Evolutionary conservation across 1,284 basidiomycete genomes (phyloP), one percentile per base, ranked within the genome.

Genomic region (Sanghuangporus baumii): DNA sequence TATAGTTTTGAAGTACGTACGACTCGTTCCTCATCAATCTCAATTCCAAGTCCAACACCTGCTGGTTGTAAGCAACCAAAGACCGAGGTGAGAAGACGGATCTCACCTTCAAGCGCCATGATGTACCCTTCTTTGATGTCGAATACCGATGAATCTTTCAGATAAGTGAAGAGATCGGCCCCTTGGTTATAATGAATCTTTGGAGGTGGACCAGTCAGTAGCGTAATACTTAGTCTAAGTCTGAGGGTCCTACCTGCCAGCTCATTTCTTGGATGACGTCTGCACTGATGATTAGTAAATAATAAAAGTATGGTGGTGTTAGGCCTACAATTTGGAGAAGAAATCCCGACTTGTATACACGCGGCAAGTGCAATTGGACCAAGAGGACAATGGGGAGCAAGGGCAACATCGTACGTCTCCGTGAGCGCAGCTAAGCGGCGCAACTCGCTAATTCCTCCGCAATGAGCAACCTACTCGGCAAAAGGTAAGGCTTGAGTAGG

Each of bases 351-450:
- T 63, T 85, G 84, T 63, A 86, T 79, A 67, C 82, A 86, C 6
- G 89, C 89, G 4, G 88, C 89, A 48, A 91, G 80, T 0, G 89
- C 88, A 37, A 92, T 83, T 0, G 89, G 89, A 0, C 88, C 86
- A 1, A 87, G 68, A 0, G 85, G 84, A 69, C 83, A 86, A 68
- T 87, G 84, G 2, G 85, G 84, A 0, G 85, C 85, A 46, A 87
- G 71, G 7, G 80, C 83, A 67, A 87, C 81, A 66, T 87, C 86
- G 67, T 87, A 87, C 7, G 78, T 83, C 74, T 91, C 88, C 1
- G 86, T 84, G 73, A 91, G 78, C 38, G 79, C 79, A 5, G 89
- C 87, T 50, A 92, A 88, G 61, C 84, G 81, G 62, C 82, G 79
- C 9, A 88, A 77, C 71, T 92, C 89, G 61, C 84, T 86, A 69